Conservation (phyloP, 306 rosid genomes). For the Aeschynomene evenia region DNA sequence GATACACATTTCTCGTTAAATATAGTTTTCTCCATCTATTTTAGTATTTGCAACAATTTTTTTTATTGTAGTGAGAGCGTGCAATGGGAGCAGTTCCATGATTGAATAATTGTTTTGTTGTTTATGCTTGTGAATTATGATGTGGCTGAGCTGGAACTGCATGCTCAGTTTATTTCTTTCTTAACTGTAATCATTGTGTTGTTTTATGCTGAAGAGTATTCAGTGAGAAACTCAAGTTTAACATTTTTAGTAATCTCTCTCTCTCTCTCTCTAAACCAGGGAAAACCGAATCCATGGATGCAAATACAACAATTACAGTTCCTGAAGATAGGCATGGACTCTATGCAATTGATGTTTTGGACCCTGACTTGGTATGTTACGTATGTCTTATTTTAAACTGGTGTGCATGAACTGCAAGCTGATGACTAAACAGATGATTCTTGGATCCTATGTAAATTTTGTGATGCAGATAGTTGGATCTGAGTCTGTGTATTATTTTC, state of each 20-base stretch:
- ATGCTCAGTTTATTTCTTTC: neutral
- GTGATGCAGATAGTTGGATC: conserved; percentile 73
- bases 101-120: neutral
- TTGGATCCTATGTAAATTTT: conserved; percentile 17
- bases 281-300: conserved; percentile 63
- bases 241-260: neutral
- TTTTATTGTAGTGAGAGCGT: neutral
- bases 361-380: conserved; percentile 93
- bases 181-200: neutral
- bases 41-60: neutral
- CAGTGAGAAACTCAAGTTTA: neutral
- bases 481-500: conserved; percentile 82
- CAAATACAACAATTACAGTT: conserved; percentile 57
- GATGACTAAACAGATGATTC: conserved; percentile 16
- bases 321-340: conserved; percentile 94
- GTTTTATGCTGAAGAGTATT: neutral
- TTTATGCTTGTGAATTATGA: neutral
- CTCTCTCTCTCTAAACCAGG: conserved; percentile 55
- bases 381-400: conserved; percentile 42
- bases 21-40: neutral
- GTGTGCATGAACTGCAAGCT: neutral
- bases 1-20: neutral
- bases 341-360: conserved; percentile 76
- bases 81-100: neutral
- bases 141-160: neutral